Percentiles rank a stretch among this genome's conserved stretches.
Conservation (phyloP, 106 monocot species). For the Platanthera guangdongensis region DNA sequence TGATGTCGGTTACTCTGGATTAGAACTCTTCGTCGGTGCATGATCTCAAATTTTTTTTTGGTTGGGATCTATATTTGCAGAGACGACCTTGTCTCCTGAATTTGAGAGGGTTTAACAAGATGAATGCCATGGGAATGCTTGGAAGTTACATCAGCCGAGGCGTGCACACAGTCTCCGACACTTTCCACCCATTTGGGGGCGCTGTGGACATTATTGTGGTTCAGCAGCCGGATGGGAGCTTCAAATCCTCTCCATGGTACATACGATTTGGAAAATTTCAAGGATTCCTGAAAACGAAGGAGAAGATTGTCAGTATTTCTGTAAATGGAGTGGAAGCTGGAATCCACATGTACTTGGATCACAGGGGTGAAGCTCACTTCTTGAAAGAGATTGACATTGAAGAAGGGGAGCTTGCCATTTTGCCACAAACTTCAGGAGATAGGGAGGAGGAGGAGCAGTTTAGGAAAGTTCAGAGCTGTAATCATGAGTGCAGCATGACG, state of each 20-base stretch:
- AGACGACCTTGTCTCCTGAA: neutral
- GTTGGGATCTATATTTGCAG: neutral
- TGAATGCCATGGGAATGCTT: constrained; percentile 65
- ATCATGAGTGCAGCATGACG: constrained; percentile 14
- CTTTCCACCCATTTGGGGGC: constrained; percentile 90
- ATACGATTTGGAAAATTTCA: constrained; percentile 87
- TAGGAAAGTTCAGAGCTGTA: constrained; percentile 19
- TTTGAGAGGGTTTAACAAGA: constrained; percentile 21
- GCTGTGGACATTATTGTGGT: constrained; percentile 84
- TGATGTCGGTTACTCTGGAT: neutral
- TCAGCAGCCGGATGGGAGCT: constrained; percentile 78
- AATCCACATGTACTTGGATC: constrained; percentile 77
- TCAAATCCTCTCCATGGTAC: constrained; percentile 89
- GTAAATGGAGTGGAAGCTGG: constrained; percentile 69
- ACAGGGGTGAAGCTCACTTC: constrained; percentile 80
- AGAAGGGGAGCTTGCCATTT: constrained; percentile 25
- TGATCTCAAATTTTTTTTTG: neutral
- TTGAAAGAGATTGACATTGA: constrained; percentile 24
- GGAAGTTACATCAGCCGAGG: constrained; percentile 53
- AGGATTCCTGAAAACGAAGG: constrained; percentile 71
- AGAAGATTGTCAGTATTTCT: constrained; percentile 59
- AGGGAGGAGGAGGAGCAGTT: constrained; percentile 25
- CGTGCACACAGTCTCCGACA: constrained; percentile 71
- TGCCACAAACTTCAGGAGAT: constrained; percentile 53
- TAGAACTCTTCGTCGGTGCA: neutral